Evolutionary conservation across 768 basidiomycete species (phyloP).

Genomic region (Melanogaster broomeanus): DNA sequence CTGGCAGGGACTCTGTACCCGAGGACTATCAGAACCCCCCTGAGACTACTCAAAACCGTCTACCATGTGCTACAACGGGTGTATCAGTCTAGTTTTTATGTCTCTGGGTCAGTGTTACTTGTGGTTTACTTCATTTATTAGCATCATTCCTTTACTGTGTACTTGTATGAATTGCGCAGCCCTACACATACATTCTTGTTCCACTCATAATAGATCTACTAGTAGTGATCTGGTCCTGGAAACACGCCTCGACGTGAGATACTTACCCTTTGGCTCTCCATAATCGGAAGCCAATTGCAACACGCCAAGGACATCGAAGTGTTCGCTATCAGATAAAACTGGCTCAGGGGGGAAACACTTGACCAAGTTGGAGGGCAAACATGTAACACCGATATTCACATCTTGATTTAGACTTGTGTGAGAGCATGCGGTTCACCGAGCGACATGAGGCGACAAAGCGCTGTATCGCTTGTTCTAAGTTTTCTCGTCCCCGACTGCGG

Average conservation of each 20-base stretch:
- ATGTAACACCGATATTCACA: too few relatives aligned
- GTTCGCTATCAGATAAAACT: too few relatives aligned
- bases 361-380: too few relatives aligned
- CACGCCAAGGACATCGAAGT: too few relatives aligned
- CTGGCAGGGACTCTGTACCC: constrained; percentile 24
- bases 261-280: too few relatives aligned
- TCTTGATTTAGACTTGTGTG: too few relatives aligned
- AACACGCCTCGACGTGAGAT: neutral
- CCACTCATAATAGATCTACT: constrained; percentile 17
- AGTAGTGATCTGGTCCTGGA: neutral
- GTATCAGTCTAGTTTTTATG: constrained; percentile 22
- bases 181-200: constrained; percentile 16
- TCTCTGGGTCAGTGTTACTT: neutral
- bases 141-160: constrained; percentile 15
- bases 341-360: too few relatives aligned
- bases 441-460: too few relatives aligned
- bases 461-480: too few relatives aligned
- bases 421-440: too few relatives aligned
- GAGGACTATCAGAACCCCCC: constrained; percentile 26
- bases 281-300: too few relatives aligned
- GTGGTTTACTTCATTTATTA: constrained; percentile 18
- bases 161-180: constrained; percentile 24
- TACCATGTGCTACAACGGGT: constrained; percentile 19
- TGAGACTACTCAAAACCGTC: constrained; percentile 19
- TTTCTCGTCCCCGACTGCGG: too few relatives aligned